Evolutionary conservation across 2,329 filamentous ascomycete species (phyloP), one percentile per base, ranked within the genome.

Genomic region (Epichloe bromicola): DNA sequence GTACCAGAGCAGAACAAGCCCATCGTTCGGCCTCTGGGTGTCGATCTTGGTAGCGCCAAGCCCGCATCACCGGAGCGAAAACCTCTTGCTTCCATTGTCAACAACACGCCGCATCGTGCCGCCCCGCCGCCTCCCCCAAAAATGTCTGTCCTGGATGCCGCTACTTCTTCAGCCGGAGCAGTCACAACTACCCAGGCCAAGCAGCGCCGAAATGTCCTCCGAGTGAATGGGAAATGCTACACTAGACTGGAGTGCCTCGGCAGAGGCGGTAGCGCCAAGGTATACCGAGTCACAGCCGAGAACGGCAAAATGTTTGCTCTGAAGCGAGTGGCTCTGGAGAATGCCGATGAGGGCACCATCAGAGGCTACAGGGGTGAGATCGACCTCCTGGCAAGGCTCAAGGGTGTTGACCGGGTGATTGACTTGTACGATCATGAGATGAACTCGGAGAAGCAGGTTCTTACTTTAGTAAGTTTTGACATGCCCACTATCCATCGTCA

Each of bases 231-330:
- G 54, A 94, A 94, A 63, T 79, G 83, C 37, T 98, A 95, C 63
- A 93, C 89, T 20, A 79, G 91, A 45, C 79, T 97, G 55, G 90
- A 95, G 64, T 88, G 86, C 58, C 83, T 98, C 57, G 93, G 93
- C 10, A 84, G 90, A 52, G 93, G 93, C 55, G 93, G 93, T 34
- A 96, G 88, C 58, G 90, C 86, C 47, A 90, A 94, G 62, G 93
- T 98, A 2, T 98, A 95, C 67, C 84, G 89, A 44, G 93, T 98
- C 36, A 95, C 95, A 74, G 91, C 93, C 0, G 93, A 98, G 66
- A 97, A 96, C 62, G 90, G 88, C 61, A 94, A 90, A 65, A 88
- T 95, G 67, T 90, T 95, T 67, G 93, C 93, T 1, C 70, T 98
- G 57, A 98, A 98, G 70, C 79, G 88, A 46, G 93, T 98, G 23